Conservation (phyloP, 352 stramenopile species). For the Elongisporangium anandrum region DNA sequence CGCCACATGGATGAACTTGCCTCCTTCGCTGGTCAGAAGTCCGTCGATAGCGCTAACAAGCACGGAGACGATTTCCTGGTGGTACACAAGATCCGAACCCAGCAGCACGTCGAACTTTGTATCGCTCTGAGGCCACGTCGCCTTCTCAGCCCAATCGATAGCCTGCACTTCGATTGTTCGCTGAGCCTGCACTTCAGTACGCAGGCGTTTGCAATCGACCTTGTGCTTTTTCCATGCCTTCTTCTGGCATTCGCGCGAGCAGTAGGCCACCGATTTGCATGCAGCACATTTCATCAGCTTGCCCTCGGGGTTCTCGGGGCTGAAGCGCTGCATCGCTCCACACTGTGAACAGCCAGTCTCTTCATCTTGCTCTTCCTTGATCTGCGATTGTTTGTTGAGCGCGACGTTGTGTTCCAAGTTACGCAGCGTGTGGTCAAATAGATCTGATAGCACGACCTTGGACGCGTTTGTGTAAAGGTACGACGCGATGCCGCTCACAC, state of each 20-base stretch:
- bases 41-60: slow-evolving; percentile 78
- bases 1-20: slow-evolving; percentile 77
- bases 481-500: slow-evolving; percentile 74
- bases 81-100: slow-evolving; percentile 84
- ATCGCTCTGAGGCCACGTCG: slow-evolving; percentile 51
- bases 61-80: slow-evolving; percentile 75
- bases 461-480: slow-evolving; percentile 75
- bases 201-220: slow-evolving; percentile 70
- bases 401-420: slow-evolving; percentile 80
- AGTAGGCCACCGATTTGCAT: slow-evolving; percentile 76
- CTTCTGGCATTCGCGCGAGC: slow-evolving; percentile 82
- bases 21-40: slow-evolving; percentile 33
- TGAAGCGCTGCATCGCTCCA: slow-evolving; percentile 68
- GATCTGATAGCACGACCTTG: slow-evolving; percentile 77
- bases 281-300: slow-evolving; percentile 83
- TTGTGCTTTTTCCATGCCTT: slow-evolving; percentile 86
- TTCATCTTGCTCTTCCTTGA: slow-evolving; percentile 21
- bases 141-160: slow-evolving; percentile 77
- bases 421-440: slow-evolving; percentile 78
- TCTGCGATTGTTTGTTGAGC: slow-evolving; percentile 46
- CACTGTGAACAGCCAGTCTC: slow-evolving; percentile 57
- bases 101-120: slow-evolving; percentile 68
- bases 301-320: slow-evolving; percentile 76
- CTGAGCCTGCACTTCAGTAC: slow-evolving; percentile 19
- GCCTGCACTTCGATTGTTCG: slow-evolving; percentile 54